Conservation (phyloP, 257 asterid genomes). For the Catharanthus roseus region DNA sequence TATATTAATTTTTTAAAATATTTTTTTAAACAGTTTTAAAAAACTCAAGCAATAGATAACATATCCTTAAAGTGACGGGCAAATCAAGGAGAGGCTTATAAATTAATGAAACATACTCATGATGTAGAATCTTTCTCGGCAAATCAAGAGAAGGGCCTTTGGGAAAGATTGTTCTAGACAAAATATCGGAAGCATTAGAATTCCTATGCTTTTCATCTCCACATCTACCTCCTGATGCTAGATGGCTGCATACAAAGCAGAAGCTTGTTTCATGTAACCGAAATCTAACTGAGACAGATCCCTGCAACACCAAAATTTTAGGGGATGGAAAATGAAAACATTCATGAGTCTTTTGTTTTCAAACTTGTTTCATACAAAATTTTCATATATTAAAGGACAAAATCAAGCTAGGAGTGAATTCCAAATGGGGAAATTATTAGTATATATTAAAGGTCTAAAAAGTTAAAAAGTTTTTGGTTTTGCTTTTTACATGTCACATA, state of each 20-base stretch:
- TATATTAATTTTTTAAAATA: too few species aligned
- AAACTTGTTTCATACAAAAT: neutral
- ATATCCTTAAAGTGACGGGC: too few species aligned
- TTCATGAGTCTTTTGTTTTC: neutral
- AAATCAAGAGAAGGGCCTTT: constrained; percentile 41
- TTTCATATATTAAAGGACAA: neutral
- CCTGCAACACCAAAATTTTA: constrained; percentile 21
- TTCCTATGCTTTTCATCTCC: constrained; percentile 45
- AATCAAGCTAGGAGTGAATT: neutral
- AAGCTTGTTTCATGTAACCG: constrained; percentile 37
- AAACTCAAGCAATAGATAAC: too few species aligned
- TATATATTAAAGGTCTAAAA: too few species aligned
- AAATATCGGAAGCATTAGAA: constrained; percentile 41
- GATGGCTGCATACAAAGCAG: constrained; percentile 37
- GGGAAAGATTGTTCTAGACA: constrained; percentile 46
- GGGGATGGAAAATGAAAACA: neutral
- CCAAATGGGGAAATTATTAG: too few species aligned
- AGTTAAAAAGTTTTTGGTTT: too few species aligned
- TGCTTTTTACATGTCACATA: too few species aligned
- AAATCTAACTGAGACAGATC: constrained; percentile 39
- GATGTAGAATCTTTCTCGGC: constrained; percentile 49
- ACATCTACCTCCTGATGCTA: constrained; percentile 33
- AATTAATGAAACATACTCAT: constrained; percentile 55
- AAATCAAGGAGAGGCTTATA: too few species aligned
- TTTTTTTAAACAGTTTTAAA: too few species aligned